Base-by-base conservation (phyloP, 1,284 basidiomycete genomes). In the Ustilago esculenta region DNA sequence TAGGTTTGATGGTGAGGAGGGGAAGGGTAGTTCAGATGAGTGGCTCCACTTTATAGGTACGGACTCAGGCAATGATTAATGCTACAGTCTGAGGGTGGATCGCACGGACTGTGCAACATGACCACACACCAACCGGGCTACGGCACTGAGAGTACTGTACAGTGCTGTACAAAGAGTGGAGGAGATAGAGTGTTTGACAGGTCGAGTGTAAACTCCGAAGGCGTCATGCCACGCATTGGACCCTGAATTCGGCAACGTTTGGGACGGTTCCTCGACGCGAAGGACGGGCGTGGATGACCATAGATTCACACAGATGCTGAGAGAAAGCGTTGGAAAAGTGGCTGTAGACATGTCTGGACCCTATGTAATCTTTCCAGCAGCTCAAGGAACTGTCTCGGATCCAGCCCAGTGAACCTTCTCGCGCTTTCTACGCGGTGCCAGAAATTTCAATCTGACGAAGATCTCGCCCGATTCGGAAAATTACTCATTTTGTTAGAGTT, bases 101-200 rank as follows among this genome's bases (percentile, higher is more conserved):
- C 30, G 14, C 12, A 34, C 18, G 5, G 6, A 23, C 35, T 29
- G 35, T 42, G 41, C 55, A 58, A 32, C 44, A 60, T 53, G 49
- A 53, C 45, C 45, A 60, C n/a, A n/a, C n/a, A n/a, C n/a, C n/a
- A n/a, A n/a, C n/a, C n/a, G n/a, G n/a, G n/a, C n/a, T n/a, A n/a
- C n/a, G n/a, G n/a, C n/a, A n/a, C n/a, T n/a, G n/a, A n/a, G n/a
- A n/a, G n/a, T n/a, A n/a, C n/a, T n/a, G n/a, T n/a, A n/a, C n/a
- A n/a, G n/a, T n/a, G n/a, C n/a, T n/a, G n/a, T n/a, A n/a, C n/a
- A n/a, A n/a, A n/a, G n/a, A n/a, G n/a, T n/a, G n/a, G n/a, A n/a
- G n/a, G n/a, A n/a, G n/a, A n/a, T n/a, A 17, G 25, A 35, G 33
- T 37, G 56, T 42, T 47, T 52, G 59, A 63, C 53, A 63, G 57